Base-by-base conservation (phyloP, 345 rosid genomes). In the Schrenkiella parvula region DNA sequence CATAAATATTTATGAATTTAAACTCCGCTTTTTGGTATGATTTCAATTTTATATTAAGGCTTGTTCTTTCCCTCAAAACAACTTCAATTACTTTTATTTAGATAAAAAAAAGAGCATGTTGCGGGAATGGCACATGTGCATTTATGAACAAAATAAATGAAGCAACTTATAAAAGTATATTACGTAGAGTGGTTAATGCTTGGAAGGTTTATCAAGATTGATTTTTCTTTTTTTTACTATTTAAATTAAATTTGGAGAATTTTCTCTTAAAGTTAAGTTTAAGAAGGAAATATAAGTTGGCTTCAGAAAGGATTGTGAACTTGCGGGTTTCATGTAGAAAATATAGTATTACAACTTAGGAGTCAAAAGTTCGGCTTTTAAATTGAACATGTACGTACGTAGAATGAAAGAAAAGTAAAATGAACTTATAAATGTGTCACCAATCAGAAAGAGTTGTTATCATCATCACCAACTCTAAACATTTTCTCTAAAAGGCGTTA, bases 51-150 rank as follows among this genome's bases (percentile, higher is more conserved):
- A 55, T 32, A 21, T 17, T 22, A 61, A 61, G 44, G 6, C 10
- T 55, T 56, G 59, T 26, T 66, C 10, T 26, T 26, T 47, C 10
- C 19, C 44, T 50, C 10, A 17, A 52, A 43, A 38, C 47, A 31
- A 58, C 46, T 31, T 12, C 25, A 41, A 23, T 17, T 41, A 34
- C 26, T 23, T 28, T 11, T 7, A 29, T 38, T 39, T 32, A 5
- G 12, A 35, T 31, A 15, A 11, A 51, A 66, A n/a, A 8, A n/a
- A 13, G 70, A 68, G 57, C 32, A 61, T 42, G 34, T 44, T 61
- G 43, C 56, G 52, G 64, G 57, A 69, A 52, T 60, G 31, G 70
- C 65, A 75, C 79, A 75, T 68, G 74, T 62, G 52, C 59, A 75
- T 53, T 75, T 51, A 68, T 52, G 57, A 60, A 68, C 70, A 38